Base-by-base conservation (phyloP, 768 basidiomycete species). In the Boletus sp. region DNA sequence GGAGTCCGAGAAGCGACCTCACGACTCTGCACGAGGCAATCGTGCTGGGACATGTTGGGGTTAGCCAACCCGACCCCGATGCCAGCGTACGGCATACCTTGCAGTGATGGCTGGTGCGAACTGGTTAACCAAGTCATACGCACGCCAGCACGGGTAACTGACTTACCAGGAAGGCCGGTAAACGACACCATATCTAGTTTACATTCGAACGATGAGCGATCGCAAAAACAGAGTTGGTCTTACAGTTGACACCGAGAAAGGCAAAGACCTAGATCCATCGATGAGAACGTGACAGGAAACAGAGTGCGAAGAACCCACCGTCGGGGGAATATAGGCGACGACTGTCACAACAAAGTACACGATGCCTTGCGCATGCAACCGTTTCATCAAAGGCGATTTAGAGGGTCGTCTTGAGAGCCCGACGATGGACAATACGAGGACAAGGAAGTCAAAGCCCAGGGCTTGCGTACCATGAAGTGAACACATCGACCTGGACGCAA, bases 301-400 rank as follows among this genome's bases (percentile, higher is more conserved):
- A 2, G n/a, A 9, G 17, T 4, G 25, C 15, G 3, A 19, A 19
- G 21, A 41, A 5, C 47, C 0, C 9, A 61, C 64, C 49, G 47
- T 47, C 30, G 61, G 54, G 6, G 54, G 42, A 17, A 71, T 46
- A 25, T 61, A 67, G 5, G 55, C 40, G 4, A 69, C 3, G 9
- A 58, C 54, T 0, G 47, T 50, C 14, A 69, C 47, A 1, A 41
- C 50, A 29, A 68, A 69, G 33, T 69, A 63, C 14, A 47, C 10
- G 8, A 69, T 7, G 34, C 63, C 63, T 40, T 69, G 70, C 4
- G 47, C 29, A 34, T 42, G 51, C 23, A 69, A 43, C 8, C 46
- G 59, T 14, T 56, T 61, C n/a, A 1, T 42, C 23, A 71, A 39
- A 15, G 58, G 47, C 1, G 61, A 67, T 34, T 51, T 59, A 7